A percentile compares a stretch with the other conserved stretches of the same genome.
Evolutionary conservation across 129 eudicot genomes (phyloP).

Genomic region (Heracleum sosnowskyi): DNA sequence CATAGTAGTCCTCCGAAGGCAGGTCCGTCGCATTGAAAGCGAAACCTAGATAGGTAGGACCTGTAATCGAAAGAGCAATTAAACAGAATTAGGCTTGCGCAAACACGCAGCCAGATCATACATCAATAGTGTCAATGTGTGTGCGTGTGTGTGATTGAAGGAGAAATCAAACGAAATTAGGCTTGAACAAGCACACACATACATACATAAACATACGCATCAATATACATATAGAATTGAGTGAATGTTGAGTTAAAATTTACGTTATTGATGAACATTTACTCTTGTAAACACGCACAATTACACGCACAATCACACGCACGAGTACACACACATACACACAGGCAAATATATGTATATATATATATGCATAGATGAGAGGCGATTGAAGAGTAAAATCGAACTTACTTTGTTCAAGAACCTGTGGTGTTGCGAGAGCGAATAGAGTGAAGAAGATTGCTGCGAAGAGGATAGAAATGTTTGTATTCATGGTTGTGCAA

Average conservation of each 20-base stretch:
- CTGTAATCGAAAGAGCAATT: conserved; percentile 22
- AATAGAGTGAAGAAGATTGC: conserved; percentile 2
- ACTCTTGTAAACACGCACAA: background rate
- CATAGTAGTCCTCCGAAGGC: conserved; percentile 58
- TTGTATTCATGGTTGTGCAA: background rate
- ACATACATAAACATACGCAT: background rate
- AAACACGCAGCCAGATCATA: background rate
- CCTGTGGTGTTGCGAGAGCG: conserved; percentile 8
- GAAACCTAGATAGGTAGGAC: conserved; percentile 47
- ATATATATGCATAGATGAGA: background rate
- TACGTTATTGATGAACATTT: background rate
- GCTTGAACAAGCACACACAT: background rate
- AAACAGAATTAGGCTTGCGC: background rate
- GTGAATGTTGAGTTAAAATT: background rate
- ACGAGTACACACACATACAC: background rate
- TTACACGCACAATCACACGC: background rate
- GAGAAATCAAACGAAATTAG: background rate
- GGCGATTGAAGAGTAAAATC: background rate
- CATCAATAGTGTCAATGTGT: background rate
- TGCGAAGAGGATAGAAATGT: background rate
- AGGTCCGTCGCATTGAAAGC: conserved; percentile 58
- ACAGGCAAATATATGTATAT: no score
- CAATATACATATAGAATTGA: background rate
- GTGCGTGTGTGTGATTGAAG: background rate
- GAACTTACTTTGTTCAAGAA: conserved; percentile 20